Percentiles rank a stretch among this genome's conserved stretches.
Evolutionary conservation across 1,284 basidiomycete genomes (phyloP).

Genomic region (Ganoderma sinense): DNA sequence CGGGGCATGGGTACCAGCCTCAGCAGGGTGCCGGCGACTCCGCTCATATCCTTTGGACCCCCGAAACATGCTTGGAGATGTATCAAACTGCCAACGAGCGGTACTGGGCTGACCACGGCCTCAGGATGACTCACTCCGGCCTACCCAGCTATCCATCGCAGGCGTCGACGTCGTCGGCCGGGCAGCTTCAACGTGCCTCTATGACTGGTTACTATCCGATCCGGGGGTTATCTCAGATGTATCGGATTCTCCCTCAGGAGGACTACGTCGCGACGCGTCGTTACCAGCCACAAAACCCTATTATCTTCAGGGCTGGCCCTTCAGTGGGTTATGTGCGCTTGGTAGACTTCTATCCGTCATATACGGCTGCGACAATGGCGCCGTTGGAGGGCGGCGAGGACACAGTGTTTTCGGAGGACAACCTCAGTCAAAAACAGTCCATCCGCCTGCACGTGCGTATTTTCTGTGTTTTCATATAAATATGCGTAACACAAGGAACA

Average conservation of each 20-base stretch:
- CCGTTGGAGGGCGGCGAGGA: slow-evolving; percentile 15
- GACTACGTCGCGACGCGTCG: slow-evolving; percentile 20
- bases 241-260: slow-evolving; percentile 19
- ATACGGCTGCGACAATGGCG: no score
- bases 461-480: neutral
- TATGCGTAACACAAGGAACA: neutral
- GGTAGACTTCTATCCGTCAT: neutral
- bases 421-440: slow-evolving; percentile 27
- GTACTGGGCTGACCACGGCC: slow-evolving; percentile 17
- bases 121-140: slow-evolving; percentile 16
- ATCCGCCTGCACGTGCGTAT: slow-evolving; percentile 23
- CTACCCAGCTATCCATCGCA: neutral
- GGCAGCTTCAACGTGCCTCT: neutral
- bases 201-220: neutral
- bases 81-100: slow-evolving; percentile 18
- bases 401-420: slow-evolving; percentile 20
- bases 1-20: neutral
- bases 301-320: slow-evolving; percentile 18
- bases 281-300: slow-evolving; percentile 14
- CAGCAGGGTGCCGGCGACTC: neutral
- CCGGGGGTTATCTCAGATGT: neutral
- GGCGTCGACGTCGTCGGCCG: neutral
- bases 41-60: neutral
- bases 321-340: slow-evolving; percentile 20
- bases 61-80: slow-evolving; percentile 10